Percentiles rank a stretch among this genome's conserved stretches.
phyloP scores from a whole-genome alignment of 805 yeast genomes.

The Cyberlindnera euphorbiae region DNA sequence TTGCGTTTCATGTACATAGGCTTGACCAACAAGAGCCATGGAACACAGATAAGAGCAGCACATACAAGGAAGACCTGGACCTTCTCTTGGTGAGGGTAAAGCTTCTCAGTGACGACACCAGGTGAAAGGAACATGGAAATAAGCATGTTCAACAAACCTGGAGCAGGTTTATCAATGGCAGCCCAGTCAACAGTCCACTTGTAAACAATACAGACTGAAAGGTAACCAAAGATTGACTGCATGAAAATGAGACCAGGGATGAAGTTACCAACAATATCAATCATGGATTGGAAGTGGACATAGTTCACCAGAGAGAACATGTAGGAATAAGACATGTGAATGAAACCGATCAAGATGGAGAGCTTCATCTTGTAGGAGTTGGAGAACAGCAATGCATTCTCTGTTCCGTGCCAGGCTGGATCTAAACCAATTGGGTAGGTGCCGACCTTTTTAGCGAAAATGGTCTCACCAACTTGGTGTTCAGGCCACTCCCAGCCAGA shows the following conservation, averaged over 20 bases:
- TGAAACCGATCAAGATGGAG: slow-evolving; percentile 89
- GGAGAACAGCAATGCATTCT: slow-evolving; percentile 81
- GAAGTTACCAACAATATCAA: slow-evolving; percentile 90
- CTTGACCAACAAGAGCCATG: slow-evolving; percentile 82
- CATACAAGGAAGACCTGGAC: slow-evolving; percentile 70
- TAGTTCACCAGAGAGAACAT: slow-evolving; percentile 82
- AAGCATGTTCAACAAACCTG: slow-evolving; percentile 90
- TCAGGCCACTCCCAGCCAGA: slow-evolving; percentile 95
- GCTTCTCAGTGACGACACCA: slow-evolving; percentile 75
- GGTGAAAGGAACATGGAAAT: slow-evolving; percentile 95
- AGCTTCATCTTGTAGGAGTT: slow-evolving; percentile 97
- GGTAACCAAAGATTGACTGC: slow-evolving; percentile 95
- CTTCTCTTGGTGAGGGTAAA: slow-evolving; percentile 73
- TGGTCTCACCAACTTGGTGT: slow-evolving; percentile 55
- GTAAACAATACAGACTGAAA: slow-evolving; percentile 79
- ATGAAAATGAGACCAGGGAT: slow-evolving; percentile 90
- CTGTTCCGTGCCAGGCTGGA: slow-evolving; percentile 96
- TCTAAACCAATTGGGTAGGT: slow-evolving; percentile 85
- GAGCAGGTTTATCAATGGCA: slow-evolving; percentile 71
- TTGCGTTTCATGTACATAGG: slow-evolving; percentile 59
- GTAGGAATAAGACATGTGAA: slow-evolving; percentile 90
- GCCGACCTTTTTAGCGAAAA: slow-evolving; percentile 62
- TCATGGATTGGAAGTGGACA: slow-evolving; percentile 55
- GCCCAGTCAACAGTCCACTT: slow-evolving; percentile 96
- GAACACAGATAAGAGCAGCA: slow-evolving; percentile 85